Evolutionary conservation across 75 land plant genomes (phyloP).

Genomic region (Picea glauca): DNA sequence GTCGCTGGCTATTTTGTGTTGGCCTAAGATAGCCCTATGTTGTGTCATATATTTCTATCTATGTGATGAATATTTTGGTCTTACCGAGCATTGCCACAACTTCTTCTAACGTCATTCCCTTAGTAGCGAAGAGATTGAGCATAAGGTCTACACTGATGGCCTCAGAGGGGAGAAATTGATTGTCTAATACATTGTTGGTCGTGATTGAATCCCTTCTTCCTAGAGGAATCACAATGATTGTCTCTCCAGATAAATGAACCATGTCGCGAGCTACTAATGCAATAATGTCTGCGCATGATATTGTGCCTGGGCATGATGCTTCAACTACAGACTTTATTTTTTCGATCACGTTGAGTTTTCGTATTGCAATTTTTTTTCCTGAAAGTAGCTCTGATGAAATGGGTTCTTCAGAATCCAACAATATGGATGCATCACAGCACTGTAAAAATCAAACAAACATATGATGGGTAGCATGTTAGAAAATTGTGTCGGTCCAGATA

Average conservation of each 20-base stretch:
- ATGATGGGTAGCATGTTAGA: too few species aligned
- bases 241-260: slow-evolving; percentile 37
- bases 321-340: not conserved
- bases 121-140: slow-evolving; percentile 32
- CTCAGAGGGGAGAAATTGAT: slow-evolving; percentile 30
- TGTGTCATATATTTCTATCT: not conserved
- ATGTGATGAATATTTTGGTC: not conserved
- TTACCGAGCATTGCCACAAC: slow-evolving; percentile 53
- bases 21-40: too few species aligned
- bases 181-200: slow-evolving; percentile 22
- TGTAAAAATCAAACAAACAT: not conserved
- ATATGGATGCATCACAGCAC: slow-evolving; percentile 20
- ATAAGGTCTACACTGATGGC: slow-evolving; percentile 27
- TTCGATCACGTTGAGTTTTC: slow-evolving; percentile 19
- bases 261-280: too few species aligned
- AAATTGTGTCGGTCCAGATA: too few species aligned
- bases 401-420: slow-evolving; percentile 9
- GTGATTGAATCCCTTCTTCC: slow-evolving; percentile 41
- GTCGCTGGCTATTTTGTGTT: too few species aligned
- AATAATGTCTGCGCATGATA: too few species aligned
- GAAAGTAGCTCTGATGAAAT: slow-evolving; percentile 16
- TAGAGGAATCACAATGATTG: slow-evolving; percentile 35
- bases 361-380: slow-evolving; percentile 2
- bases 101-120: slow-evolving; percentile 46
- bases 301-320: too few species aligned